Percentiles rank a stretch among this genome's conserved stretches.
Evolutionary conservation across 305 asterid genomes (phyloP).

Genomic region (Fraxinus latifolia): DNA sequence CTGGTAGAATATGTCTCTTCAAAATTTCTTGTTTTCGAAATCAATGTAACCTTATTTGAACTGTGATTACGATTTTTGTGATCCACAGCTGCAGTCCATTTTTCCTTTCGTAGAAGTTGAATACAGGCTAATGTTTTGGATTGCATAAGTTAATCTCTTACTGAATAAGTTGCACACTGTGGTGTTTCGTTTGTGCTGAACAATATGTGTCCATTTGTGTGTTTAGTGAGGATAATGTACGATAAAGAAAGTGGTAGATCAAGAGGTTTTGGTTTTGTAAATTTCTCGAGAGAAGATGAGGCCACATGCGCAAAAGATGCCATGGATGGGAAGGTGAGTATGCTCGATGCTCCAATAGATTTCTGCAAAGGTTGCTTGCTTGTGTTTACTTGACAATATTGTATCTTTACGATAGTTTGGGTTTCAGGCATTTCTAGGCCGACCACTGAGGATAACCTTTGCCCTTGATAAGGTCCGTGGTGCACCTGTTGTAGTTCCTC

Average conservation of each 20-base stretch:
- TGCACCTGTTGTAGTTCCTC: constrained; percentile 47
- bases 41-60: neutral
- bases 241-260: constrained; percentile 45
- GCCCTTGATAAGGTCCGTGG: constrained; percentile 51
- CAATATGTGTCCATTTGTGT: neutral
- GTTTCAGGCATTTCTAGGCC: constrained; percentile 46
- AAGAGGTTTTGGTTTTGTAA: constrained; percentile 51
- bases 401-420: neutral
- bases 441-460: constrained; percentile 42
- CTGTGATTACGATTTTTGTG: neutral
- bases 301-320: constrained; percentile 44
- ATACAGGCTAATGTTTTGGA: neutral
- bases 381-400: neutral
- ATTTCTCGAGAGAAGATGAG: constrained; percentile 40
- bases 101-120: neutral
- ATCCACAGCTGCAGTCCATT: neutral
- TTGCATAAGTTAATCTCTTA: neutral
- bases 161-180: neutral
- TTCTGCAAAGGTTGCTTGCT: neutral
- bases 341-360: neutral
- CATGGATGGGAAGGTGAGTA: constrained; percentile 48
- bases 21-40: neutral
- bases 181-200: neutral
- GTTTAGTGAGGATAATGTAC: constrained; percentile 41
- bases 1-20: neutral